Evolutionary conservation across 2,329 filamentous ascomycete genomes (phyloP), one percentile per base, ranked within the genome.

Genomic region (Fonsecaea erecta): DNA sequence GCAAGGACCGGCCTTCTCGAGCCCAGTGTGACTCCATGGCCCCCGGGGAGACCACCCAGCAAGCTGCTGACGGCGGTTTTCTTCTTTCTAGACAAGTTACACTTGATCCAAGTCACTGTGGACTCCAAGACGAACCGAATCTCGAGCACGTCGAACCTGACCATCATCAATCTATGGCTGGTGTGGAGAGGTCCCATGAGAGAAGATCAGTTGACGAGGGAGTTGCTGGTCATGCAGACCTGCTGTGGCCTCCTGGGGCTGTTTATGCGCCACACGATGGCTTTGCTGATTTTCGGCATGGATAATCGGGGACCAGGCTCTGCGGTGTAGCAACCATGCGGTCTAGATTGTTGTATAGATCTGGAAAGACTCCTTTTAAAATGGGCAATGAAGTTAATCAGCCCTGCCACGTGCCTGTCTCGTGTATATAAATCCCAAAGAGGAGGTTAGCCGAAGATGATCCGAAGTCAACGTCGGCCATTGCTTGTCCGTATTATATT

Each of bases 81-180:
- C 69, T 88, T 87, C 73, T 71, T 94, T 16, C 82, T 98, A 63
- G 85, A 88, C 72, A 83, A 81, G 68, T 74, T 97, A 62, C 84
- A 82, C 67, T 81, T 98, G 58, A 76, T 97, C 61, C 84, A 86
- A 53, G 80, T 97, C 48, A 86, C 83, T 65, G 84, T 83, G 57
- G 88, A 94, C 73, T 82, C 87, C 37, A 79, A 88, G 61, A 69
- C 68, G 37, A 69, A 69, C 24, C 58, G 64, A 12, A 90, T 98
- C 72, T 81, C 87, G 26, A 90, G 95, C 78, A 94, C 89, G 21
- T 92, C 88, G 70, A 99, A 99, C 77, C 85, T 99, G 68, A 99
- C 95, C 8, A 85, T 99, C 54, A 83, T 99, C 71, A 99, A 99
- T 76, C 84, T 99, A 62, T 99, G 94, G 94, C 82, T 99, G 68